Evolutionary conservation across 495 filamentous ascomycete species (phyloP).

Genomic region (Niebla homalea): DNA sequence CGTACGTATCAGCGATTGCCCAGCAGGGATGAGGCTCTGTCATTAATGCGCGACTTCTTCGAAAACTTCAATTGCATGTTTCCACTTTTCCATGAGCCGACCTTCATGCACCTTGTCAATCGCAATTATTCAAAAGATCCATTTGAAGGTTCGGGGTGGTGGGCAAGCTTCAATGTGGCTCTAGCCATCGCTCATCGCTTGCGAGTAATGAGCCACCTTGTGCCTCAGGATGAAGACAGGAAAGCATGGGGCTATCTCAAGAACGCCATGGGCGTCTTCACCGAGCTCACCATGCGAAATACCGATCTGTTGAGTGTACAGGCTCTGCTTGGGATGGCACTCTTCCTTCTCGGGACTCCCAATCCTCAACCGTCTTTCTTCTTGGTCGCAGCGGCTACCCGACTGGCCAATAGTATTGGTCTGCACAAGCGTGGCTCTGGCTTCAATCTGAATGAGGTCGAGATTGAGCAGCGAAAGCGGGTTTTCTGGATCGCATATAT

Average conservation of each 20-base stretch:
- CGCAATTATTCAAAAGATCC: conserved; percentile 83
- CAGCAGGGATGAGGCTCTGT: conserved; percentile 64
- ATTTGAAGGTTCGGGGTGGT: conserved; percentile 96
- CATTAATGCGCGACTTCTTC: conserved; percentile 83
- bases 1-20: conserved; percentile 75
- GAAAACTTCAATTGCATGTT: conserved; percentile 99
- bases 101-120: conserved; percentile 93
- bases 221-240: conserved; percentile 78
- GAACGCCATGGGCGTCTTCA: conserved; percentile 85
- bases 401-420: conserved; percentile 86
- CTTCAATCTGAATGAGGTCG: conserved; percentile 79
- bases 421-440: conserved; percentile 84
- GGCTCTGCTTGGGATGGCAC: conserved; percentile 84
- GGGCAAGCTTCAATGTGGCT: conserved; percentile 90
- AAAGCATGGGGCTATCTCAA: conserved; percentile 93
- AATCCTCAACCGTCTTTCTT: conserved; percentile 95
- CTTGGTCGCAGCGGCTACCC: conserved; percentile 82
- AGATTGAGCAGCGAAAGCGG: conserved; percentile 88
- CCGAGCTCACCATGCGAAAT: conserved; percentile 88
- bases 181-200: conserved; percentile 84
- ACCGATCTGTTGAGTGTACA: conserved; percentile 96
- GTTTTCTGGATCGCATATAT: conserved; percentile 99
- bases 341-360: conserved; percentile 92
- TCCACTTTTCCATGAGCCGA: conserved; percentile 91
- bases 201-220: conserved; percentile 89